Percentiles rank a stretch among this genome's conserved stretches.
phyloP scores from a whole-genome alignment of 345 rosid genomes.

The Garcia nutans region DNA sequence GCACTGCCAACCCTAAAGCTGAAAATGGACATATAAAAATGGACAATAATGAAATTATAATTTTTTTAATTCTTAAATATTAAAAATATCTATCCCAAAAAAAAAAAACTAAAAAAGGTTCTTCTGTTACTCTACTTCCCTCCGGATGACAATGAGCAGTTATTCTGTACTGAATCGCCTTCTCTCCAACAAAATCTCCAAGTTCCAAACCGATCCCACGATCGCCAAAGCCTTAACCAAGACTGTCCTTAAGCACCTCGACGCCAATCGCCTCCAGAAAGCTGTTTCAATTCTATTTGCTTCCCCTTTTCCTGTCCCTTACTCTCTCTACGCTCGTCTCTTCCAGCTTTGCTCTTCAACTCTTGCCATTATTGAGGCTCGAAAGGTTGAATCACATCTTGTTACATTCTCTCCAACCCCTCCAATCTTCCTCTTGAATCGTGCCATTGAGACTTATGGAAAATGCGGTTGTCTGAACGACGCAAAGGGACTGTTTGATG shows the following conservation, averaged over 20 bases:
- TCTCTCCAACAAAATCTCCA: slow-evolving; percentile 22
- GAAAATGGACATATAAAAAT: no score
- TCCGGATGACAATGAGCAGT: slow-evolving; percentile 21
- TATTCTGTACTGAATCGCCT: slow-evolving; percentile 33
- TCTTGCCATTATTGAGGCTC: slow-evolving; percentile 57
- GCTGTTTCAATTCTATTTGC: slow-evolving; percentile 64
- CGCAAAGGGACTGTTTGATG: slow-evolving; percentile 69
- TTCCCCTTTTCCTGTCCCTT: slow-evolving; percentile 48
- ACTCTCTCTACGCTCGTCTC: slow-evolving; percentile 60
- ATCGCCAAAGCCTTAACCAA: slow-evolving; percentile 31
- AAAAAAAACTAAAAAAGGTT: no score
- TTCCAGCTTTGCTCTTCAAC: slow-evolving; percentile 50
- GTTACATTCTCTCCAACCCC: slow-evolving; percentile 48
- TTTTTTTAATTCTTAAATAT: no score
- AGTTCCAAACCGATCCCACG: slow-evolving; percentile 20
- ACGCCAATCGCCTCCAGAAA: slow-evolving; percentile 40
- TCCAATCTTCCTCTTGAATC: slow-evolving; percentile 57
- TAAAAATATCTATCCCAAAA: no score
- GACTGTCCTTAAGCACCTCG: slow-evolving; percentile 41
- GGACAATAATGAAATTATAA: no score
- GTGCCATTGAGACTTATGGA: slow-evolving; percentile 72
- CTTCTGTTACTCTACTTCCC: no score
- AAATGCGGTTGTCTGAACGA: slow-evolving; percentile 50
- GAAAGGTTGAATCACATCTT: slow-evolving; percentile 71
- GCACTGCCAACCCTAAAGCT: no score